Conservation (phyloP, 345 rosid genomes). For the Populus euphratica region DNA sequence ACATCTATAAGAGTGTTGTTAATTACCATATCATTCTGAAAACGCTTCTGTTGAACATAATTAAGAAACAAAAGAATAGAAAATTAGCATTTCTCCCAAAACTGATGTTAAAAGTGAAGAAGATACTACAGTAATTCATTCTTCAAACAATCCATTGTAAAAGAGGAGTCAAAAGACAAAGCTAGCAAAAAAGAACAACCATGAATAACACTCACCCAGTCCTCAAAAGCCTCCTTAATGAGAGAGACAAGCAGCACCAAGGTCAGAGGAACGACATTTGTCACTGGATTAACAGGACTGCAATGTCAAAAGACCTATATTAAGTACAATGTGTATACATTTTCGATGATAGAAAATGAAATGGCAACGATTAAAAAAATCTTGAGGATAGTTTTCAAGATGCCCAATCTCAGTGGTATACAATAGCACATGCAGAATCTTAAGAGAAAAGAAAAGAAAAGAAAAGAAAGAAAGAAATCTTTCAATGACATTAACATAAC, state of each 20-base stretch:
- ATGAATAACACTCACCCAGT: conserved; percentile 62
- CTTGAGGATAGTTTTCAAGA: not conserved
- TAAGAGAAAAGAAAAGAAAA: not conserved
- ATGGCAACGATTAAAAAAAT: not conserved
- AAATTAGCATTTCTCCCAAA: conserved; percentile 13
- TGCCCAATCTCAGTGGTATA: not conserved
- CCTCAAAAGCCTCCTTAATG: conserved; percentile 97
- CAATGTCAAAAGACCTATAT: conserved; percentile 16
- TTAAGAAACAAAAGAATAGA: conserved; percentile 6
- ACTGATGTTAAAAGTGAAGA: not conserved
- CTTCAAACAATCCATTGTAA: not conserved
- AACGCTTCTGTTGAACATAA: conserved; percentile 71
- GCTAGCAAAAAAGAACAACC: conserved; percentile 1
- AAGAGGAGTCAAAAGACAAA: conserved; percentile 14
- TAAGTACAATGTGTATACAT: not conserved
- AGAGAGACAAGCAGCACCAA: conserved; percentile 97
- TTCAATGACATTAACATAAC: not conserved
- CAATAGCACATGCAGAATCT: not conserved
- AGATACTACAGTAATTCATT: not conserved
- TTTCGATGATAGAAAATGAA: not conserved
- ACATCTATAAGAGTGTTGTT: conserved; percentile 77
- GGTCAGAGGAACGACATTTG: conserved; percentile 84
- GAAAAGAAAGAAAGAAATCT: not conserved
- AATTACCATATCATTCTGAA: conserved; percentile 92
- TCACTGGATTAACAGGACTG: conserved; percentile 98